Percentiles rank a stretch among this genome's conserved stretches.
Conservation (phyloP, 306 rosid genomes). For the Macrotyloma uniflorum region DNA sequence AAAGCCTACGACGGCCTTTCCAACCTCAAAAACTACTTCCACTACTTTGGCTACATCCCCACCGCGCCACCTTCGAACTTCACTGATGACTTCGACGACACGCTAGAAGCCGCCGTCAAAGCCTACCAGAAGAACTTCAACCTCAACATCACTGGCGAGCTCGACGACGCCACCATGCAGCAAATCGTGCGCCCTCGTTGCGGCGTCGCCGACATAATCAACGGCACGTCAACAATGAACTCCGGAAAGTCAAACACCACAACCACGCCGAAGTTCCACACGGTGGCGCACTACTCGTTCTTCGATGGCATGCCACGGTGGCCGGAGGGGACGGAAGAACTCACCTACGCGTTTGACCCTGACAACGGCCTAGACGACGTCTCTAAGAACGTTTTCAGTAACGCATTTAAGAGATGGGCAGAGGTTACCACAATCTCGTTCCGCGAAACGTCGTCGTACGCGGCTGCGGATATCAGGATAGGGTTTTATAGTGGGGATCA, state of each 20-base stretch:
- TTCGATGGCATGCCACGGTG: constrained; percentile 68
- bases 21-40: constrained; percentile 68
- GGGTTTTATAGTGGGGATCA: constrained; percentile 77
- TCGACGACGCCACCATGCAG: constrained; percentile 54
- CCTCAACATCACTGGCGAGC: constrained; percentile 74
- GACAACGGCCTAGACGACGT: constrained; percentile 41
- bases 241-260: constrained; percentile 51
- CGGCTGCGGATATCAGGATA: constrained; percentile 54
- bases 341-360: constrained; percentile 68
- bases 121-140: constrained; percentile 85
- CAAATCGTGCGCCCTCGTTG: constrained; percentile 64
- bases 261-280: constrained; percentile 46
- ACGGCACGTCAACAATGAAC: constrained; percentile 70
- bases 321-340: constrained; percentile 54
- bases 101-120: constrained; percentile 53
- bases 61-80: constrained; percentile 41
- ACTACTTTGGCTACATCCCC: constrained; percentile 77
- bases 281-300: constrained; percentile 67
- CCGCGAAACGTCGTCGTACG: constrained; percentile 37
- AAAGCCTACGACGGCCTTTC: constrained; percentile 55
- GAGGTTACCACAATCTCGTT: constrained; percentile 65
- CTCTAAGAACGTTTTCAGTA: constrained; percentile 52
- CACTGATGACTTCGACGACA: constrained; percentile 75
- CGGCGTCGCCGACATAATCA: constrained; percentile 76
- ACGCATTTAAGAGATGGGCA: constrained; percentile 74